These are phyloP conservation scores for Citrus glauca DNA, from an alignment of 345 rosid genomes.

Conservation along the genomic window DNA sequence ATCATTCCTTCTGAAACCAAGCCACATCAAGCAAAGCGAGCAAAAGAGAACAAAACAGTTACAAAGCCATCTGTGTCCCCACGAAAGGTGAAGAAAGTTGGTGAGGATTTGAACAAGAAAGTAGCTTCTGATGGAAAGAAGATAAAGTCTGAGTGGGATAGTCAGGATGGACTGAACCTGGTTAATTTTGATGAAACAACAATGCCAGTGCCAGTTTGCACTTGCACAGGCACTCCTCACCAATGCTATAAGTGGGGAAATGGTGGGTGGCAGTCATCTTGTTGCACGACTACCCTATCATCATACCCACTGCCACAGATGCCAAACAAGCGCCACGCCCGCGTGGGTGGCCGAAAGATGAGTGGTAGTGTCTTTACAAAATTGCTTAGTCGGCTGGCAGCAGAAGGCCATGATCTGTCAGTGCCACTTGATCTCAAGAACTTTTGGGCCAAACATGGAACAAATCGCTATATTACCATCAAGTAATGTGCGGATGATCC, in stretches of 20 bases:
- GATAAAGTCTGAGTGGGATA: constrained; percentile 65
- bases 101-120: constrained; percentile 56
- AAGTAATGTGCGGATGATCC: constrained; percentile 40
- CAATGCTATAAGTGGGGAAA: constrained; percentile 98
- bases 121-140: constrained; percentile 52
- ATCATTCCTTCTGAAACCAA: constrained; percentile 44
- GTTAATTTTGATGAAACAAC: constrained; percentile 57
- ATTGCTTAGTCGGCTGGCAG: constrained; percentile 73
- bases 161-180: constrained; percentile 61
- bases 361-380: constrained; percentile 76
- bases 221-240: constrained; percentile 79
- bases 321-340: constrained; percentile 85
- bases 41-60: constrained; percentile 48
- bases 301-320: constrained; percentile 79
- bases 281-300: constrained; percentile 87
- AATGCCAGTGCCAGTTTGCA: constrained; percentile 81
- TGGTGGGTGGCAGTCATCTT: constrained; percentile 98
- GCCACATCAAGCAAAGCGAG: constrained; percentile 42
- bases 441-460: constrained; percentile 93
- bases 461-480: constrained; percentile 92
- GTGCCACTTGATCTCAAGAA: constrained; percentile 74
- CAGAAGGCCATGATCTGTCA: constrained; percentile 60
- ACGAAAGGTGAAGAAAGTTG: constrained; percentile 48
- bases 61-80: constrained; percentile 32
- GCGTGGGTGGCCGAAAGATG: constrained; percentile 94